Evolutionary conservation across 306 rosid species (phyloP).

Genomic region (Phaseolus lunatus): DNA sequence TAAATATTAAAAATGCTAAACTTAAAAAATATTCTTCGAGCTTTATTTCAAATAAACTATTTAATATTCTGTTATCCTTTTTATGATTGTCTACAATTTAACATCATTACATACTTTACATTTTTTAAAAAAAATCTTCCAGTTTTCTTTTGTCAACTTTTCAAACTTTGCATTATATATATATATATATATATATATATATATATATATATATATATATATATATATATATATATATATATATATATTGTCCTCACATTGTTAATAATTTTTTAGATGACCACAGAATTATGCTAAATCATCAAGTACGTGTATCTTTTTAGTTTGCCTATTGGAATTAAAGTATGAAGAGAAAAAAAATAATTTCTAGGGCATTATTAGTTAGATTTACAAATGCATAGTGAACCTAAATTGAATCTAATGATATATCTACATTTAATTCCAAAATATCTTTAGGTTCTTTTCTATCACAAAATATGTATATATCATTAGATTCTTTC

Average conservation of each 20-base stretch:
- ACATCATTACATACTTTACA: not conserved
- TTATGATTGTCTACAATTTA: not conserved
- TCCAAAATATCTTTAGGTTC: not conserved
- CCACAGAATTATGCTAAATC: not conserved
- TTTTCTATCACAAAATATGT: not conserved
- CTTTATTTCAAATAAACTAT: too few relatives aligned
- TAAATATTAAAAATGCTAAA: not conserved
- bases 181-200: too few relatives aligned
- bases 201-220: conserved; percentile 1
- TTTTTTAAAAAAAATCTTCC: too few relatives aligned
- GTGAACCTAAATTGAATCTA: not conserved
- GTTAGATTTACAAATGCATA: not conserved
- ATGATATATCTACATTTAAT: not conserved
- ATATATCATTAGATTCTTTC: not conserved
- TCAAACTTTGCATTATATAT: too few relatives aligned
- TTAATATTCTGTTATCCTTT: not conserved
- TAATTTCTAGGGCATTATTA: not conserved
- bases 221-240: not conserved
- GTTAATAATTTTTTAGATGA: not conserved
- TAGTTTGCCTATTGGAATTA: not conserved
- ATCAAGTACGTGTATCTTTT: not conserved
- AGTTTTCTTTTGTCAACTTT: too few relatives aligned
- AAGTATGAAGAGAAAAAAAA: not conserved
- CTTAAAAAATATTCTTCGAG: not conserved
- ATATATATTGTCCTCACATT: not conserved